Percentiles rank a stretch among this genome's conserved stretches.
These are phyloP conservation scores for Alternaria infectoria DNA, from an alignment of 2,329 filamentous ascomycete genomes.

Conservation along the genomic window DNA sequence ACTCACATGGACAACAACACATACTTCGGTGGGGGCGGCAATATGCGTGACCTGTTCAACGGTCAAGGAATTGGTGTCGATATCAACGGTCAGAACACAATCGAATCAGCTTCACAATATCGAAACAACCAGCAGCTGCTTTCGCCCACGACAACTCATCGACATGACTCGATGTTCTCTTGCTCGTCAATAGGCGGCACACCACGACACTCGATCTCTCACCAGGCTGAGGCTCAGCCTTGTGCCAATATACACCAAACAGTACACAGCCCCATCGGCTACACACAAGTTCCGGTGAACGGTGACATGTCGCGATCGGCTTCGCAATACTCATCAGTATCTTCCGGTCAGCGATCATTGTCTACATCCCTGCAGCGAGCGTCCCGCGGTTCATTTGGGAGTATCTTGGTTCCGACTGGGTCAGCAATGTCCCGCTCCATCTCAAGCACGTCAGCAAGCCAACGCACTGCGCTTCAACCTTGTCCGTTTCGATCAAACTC, in stretches of 20 bases:
- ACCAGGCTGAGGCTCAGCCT: slow-evolving; percentile 29
- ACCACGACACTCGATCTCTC: not conserved
- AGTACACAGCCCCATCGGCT: slow-evolving; percentile 1
- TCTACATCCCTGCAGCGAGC: not conserved
- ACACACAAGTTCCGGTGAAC: slow-evolving; percentile 8
- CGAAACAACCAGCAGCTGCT: slow-evolving; percentile 13
- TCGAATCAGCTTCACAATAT: slow-evolving; percentile 9
- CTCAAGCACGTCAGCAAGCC: slow-evolving; percentile 3
- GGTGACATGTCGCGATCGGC: slow-evolving; percentile 15
- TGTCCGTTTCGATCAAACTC: not conserved
- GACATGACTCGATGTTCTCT: slow-evolving; percentile 20
- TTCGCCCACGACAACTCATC: slow-evolving; percentile 11
- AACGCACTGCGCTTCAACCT: not conserved
- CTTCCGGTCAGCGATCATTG: slow-evolving; percentile 5
- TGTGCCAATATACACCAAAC: slow-evolving; percentile 2
- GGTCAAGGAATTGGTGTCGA: not conserved
- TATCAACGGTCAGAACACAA: not conserved
- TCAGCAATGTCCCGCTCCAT: slow-evolving; percentile 14
- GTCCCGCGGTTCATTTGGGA: not conserved
- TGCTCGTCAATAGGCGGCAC: slow-evolving; percentile 11
- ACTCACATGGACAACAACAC: slow-evolving; percentile 2
- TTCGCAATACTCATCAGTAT: slow-evolving; percentile 15
- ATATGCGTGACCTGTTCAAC: slow-evolving; percentile 1
- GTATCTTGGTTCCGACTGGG: not conserved
- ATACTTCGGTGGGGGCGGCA: slow-evolving; percentile 3